phyloP scores from a whole-genome alignment of 2,329 filamentous ascomycete species.

The Aspergillus sp. region DNA sequence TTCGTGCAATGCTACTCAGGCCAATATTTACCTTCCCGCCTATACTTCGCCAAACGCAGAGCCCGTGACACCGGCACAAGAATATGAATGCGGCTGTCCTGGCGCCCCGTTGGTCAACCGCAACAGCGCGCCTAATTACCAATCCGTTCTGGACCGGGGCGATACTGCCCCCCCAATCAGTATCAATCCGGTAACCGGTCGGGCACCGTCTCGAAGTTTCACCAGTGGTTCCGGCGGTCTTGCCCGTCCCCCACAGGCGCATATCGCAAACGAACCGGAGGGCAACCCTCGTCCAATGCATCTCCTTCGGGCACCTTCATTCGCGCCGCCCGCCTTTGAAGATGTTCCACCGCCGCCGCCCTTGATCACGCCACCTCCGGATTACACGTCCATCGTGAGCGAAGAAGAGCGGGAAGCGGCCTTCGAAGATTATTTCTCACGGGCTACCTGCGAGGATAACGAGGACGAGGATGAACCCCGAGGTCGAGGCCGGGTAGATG shows the following conservation, averaged over 20 bases:
- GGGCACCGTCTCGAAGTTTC: constrained; percentile 30
- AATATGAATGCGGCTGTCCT: constrained; percentile 60
- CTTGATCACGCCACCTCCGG: constrained; percentile 71
- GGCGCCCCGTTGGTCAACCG: constrained; percentile 48
- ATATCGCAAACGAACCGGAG: constrained; percentile 41
- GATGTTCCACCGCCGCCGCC: constrained; percentile 70
- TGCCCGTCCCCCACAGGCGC: constrained; percentile 45
- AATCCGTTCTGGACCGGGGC: constrained; percentile 20
- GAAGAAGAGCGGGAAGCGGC: constrained; percentile 58
- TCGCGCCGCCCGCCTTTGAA: constrained; percentile 80
- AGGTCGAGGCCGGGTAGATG: constrained; percentile 42
- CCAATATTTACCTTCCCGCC: constrained; percentile 77
- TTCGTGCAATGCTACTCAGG: constrained; percentile 85
- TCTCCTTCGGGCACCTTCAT: constrained; percentile 73
- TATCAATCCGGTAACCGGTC: constrained; percentile 12
- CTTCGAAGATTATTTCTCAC: constrained; percentile 79
- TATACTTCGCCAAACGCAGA: constrained; percentile 57
- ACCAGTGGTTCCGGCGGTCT: constrained; percentile 35
- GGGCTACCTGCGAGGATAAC: constrained; percentile 60
- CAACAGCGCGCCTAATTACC: constrained; percentile 18
- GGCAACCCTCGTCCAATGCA: constrained; percentile 66
- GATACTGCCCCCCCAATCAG: constrained; percentile 17
- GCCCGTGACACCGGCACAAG: constrained; percentile 47
- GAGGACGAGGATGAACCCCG: constrained; percentile 44
- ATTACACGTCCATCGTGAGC: constrained; percentile 73